Percentiles rank a stretch among this genome's conserved stretches.
Evolutionary conservation across 805 yeast genomes (phyloP).

Genomic region (Yamadazyma phyllophila): DNA sequence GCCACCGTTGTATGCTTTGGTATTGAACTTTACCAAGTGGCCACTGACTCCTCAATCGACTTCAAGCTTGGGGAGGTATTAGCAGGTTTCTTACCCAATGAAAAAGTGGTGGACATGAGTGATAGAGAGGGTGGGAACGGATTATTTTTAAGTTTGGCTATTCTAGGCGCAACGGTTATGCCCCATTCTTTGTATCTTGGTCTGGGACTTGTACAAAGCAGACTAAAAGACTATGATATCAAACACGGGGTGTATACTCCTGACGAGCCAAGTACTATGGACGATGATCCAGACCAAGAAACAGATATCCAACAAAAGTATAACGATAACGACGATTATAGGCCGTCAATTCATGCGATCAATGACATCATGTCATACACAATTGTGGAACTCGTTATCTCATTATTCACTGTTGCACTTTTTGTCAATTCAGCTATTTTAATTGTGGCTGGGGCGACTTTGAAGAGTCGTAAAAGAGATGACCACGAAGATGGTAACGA

Average conservation of each 20-base stretch:
- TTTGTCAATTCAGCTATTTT: slow-evolving; percentile 53
- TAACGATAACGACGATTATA: slow-evolving; percentile 20
- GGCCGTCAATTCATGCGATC: slow-evolving; percentile 42
- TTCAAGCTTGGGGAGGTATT: slow-evolving; percentile 53
- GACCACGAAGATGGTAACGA: slow-evolving; percentile 12
- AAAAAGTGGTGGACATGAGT: slow-evolving; percentile 38
- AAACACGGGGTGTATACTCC: slow-evolving; percentile 53
- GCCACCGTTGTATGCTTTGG: slow-evolving; percentile 77
- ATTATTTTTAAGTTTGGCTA: slow-evolving; percentile 73
- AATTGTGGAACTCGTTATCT: slow-evolving; percentile 37
- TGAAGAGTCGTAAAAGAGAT: slow-evolving; percentile 37
- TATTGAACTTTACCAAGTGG: slow-evolving; percentile 70
- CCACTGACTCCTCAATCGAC: slow-evolving; percentile 44
- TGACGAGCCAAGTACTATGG: neutral
- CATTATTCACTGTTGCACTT: slow-evolving; percentile 42
- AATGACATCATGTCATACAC: slow-evolving; percentile 41
- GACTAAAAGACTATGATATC: slow-evolving; percentile 71
- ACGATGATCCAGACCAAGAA: neutral
- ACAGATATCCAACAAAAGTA: slow-evolving; percentile 4
- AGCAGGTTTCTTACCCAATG: slow-evolving; percentile 63
- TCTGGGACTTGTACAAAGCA: slow-evolving; percentile 82
- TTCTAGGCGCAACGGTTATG: slow-evolving; percentile 93
- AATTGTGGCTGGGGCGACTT: slow-evolving; percentile 88
- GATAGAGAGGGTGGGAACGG: slow-evolving; percentile 56
- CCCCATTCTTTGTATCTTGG: slow-evolving; percentile 87